Conservation (phyloP, 1,139 yeast species). For the Candida sp. region DNA sequence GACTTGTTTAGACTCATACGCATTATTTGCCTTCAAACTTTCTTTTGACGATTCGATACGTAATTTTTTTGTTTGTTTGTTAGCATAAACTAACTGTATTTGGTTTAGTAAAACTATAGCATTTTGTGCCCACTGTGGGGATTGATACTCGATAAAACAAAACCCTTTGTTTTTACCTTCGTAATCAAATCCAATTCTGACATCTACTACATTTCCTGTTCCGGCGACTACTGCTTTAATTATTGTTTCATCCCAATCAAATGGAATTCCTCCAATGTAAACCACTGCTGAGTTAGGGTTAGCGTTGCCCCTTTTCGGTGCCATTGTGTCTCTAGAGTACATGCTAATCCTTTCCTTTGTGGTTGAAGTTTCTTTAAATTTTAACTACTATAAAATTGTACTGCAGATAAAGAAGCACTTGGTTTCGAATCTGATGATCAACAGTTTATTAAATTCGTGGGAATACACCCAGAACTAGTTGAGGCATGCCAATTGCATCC, state of each 20-base stretch:
- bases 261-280: slow-evolving; percentile 62
- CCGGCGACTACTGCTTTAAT: slow-evolving; percentile 61
- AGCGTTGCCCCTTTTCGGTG: background rate
- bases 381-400: too few relatives aligned
- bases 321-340: background rate
- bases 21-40: slow-evolving; percentile 40
- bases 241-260: slow-evolving; percentile 59
- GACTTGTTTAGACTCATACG: slow-evolving; percentile 33
- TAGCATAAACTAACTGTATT: slow-evolving; percentile 28
- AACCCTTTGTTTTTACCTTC: slow-evolving; percentile 65
- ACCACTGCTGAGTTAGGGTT: slow-evolving; percentile 31
- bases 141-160: slow-evolving; percentile 57
- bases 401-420: too few relatives aligned
- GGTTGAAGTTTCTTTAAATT: too few relatives aligned
- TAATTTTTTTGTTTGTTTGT: slow-evolving; percentile 36
- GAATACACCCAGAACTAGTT: too few relatives aligned
- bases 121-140: slow-evolving; percentile 48
- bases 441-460: too few relatives aligned
- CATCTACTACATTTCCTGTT: slow-evolving; percentile 59
- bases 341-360: too few relatives aligned
- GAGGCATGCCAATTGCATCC: too few relatives aligned
- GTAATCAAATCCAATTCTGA: slow-evolving; percentile 58
- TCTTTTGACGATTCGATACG: slow-evolving; percentile 63
- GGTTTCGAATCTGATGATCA: too few relatives aligned
- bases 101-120: slow-evolving; percentile 44